These are phyloP conservation scores for Psidium friedrichsthalianum DNA, from an alignment of 345 rosid species.

Conservation along the genomic window DNA sequence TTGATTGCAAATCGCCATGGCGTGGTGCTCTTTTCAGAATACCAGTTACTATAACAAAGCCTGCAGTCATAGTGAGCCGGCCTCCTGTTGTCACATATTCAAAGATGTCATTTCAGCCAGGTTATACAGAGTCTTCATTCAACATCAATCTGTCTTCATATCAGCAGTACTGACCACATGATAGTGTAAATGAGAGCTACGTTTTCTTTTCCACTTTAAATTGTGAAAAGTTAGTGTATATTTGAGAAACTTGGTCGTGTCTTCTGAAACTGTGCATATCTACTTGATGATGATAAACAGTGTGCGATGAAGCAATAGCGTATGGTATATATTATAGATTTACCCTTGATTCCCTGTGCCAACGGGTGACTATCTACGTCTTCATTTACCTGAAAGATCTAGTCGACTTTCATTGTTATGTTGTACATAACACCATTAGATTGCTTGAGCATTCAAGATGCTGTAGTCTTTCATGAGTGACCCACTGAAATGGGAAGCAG, in stretches of 20 bases:
- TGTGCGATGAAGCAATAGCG: neutral
- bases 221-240: neutral
- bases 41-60: constrained; percentile 79
- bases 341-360: neutral
- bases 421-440: neutral
- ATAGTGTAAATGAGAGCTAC: neutral
- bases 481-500: neutral
- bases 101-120: constrained; percentile 81
- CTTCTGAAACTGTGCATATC: neutral
- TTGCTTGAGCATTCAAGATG: neutral
- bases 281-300: neutral
- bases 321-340: neutral
- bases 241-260: neutral
- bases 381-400: neutral
- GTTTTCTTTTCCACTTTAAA: neutral
- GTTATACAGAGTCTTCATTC: constrained; percentile 13
- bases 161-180: neutral
- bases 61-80: constrained; percentile 38
- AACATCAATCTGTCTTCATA: neutral
- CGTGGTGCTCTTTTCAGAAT: constrained; percentile 90
- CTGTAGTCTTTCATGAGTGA: neutral
- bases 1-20: constrained; percentile 93
- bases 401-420: neutral
- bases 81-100: constrained; percentile 68
- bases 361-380: neutral